These are phyloP conservation scores for Geranium rotundifolium DNA, from an alignment of 345 rosid genomes.

Conservation along the genomic window DNA sequence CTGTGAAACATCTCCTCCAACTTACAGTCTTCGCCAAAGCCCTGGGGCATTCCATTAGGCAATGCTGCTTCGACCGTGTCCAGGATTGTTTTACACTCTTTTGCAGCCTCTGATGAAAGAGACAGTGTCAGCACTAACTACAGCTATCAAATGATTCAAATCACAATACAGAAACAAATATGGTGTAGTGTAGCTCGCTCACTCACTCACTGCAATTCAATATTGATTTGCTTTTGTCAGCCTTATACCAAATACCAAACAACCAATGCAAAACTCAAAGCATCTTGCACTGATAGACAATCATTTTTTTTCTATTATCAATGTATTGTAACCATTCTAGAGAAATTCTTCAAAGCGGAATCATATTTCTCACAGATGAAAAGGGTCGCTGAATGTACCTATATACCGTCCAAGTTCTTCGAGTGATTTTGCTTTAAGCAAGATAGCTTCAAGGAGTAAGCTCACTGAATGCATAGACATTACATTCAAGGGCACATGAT, in stretches of 20 bases:
- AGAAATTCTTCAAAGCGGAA: not conserved
- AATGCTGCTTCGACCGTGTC: slow-evolving; percentile 65
- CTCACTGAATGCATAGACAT: slow-evolving; percentile 93
- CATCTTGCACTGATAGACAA: not conserved
- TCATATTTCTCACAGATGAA: not conserved
- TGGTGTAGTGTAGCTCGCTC: not conserved
- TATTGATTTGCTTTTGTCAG: not conserved
- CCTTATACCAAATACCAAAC: no score
- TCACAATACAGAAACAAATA: not conserved
- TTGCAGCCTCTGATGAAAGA: slow-evolving; percentile 72
- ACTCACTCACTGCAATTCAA: not conserved
- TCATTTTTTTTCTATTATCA: not conserved
- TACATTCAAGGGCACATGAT: slow-evolving; percentile 26
- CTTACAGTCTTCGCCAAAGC: slow-evolving; percentile 52
- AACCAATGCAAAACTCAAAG: not conserved
- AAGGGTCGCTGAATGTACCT: slow-evolving; percentile 29
- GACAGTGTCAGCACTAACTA: slow-evolving; percentile 13
- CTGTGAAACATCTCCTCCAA: slow-evolving; percentile 74
- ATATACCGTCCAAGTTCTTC: slow-evolving; percentile 49
- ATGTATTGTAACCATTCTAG: not conserved
- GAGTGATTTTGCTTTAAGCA: slow-evolving; percentile 80
- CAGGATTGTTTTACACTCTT: slow-evolving; percentile 67
- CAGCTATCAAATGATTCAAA: not conserved
- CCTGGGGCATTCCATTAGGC: slow-evolving; percentile 56
- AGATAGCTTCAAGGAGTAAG: slow-evolving; percentile 75